These are phyloP conservation scores for Serpula lacrymans DNA, from an alignment of 768 basidiomycete genomes.

Conservation along the genomic window DNA sequence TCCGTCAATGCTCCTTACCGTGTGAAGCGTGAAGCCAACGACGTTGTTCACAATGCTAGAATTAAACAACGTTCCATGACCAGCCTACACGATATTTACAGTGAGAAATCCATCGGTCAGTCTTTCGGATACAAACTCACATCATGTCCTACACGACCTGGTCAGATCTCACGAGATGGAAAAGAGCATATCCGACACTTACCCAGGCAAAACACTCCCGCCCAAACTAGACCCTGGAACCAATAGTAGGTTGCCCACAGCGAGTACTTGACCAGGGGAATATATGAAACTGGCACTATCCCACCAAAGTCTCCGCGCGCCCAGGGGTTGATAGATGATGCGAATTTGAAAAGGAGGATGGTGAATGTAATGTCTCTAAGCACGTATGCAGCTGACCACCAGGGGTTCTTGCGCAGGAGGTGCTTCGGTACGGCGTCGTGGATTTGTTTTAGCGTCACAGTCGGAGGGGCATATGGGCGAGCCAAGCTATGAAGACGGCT, in stretches of 20 bases:
- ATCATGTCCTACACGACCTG: no score
- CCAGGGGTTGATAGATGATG: slow-evolving; percentile 39
- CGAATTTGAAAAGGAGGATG: slow-evolving; percentile 41
- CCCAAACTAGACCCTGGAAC: slow-evolving; percentile 48
- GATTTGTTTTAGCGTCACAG: slow-evolving; percentile 47
- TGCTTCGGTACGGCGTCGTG: slow-evolving; percentile 55
- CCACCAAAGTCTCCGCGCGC: slow-evolving; percentile 39
- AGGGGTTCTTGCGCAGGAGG: slow-evolving; percentile 41
- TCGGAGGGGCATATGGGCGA: slow-evolving; percentile 48
- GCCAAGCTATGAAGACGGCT: slow-evolving; percentile 27
- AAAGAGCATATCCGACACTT: no score
- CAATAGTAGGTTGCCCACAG: slow-evolving; percentile 50
- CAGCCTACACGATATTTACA: no score
- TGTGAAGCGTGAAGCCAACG: no score
- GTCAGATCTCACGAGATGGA: no score
- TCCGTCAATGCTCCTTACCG: no score
- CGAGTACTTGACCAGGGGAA: slow-evolving; percentile 25
- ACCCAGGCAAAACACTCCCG: slow-evolving; percentile 55
- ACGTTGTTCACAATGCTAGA: no score
- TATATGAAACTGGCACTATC: no score
- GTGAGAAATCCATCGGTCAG: no score
- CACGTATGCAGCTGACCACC: slow-evolving; percentile 40
- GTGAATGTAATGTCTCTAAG: slow-evolving; percentile 43
- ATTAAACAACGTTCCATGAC: no score
- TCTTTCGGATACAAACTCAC: no score